Base-by-base conservation (phyloP, 2,329 filamentous ascomycete genomes). In the Alternaria conjuncta region DNA sequence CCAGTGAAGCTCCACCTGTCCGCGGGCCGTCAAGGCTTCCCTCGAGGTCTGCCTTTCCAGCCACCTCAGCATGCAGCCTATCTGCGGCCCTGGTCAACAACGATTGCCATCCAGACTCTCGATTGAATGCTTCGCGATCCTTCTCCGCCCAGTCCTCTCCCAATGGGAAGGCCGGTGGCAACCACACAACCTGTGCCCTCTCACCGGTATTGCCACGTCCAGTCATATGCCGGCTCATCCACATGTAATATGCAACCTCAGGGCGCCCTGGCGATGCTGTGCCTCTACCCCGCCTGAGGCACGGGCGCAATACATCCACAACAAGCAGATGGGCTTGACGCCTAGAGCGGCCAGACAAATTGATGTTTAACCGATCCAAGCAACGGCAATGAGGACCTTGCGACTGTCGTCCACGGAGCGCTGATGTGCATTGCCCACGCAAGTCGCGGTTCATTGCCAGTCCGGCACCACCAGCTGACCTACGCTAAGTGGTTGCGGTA, bases 261-360 rank as follows among this genome's bases (percentile, higher is more conserved):
- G 54, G 46, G 55, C 51, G 65, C 45, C 55, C 66, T 69, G 65
- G 57, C 63, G 59, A 54, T 49, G 54, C 41, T 41, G 50, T 60
- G 59, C 63, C 45, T 41, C 66, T 65, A 67, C 70, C 72, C 74
- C 74, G 71, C 70, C 60, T 55, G 61, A 69, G 71, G 69, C 71
- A 73, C 67, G 60, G 68, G 49, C 28, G 23, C 13, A 30, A 44
- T 45, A 11, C 44, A 36, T 64, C 62, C 69, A 71, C 70, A 69
- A 66, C 65, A 63, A 68, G 65, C 64, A 66, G 15, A 50, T 45
- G 55, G 66, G 60, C 30, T 55, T 61, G 58, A 54, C 26, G 53
- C 13, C 46, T 47, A 46, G n/a, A 44, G 18, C 47, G 41, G 51
- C 55, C 57, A 43, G 45, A 41, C 60, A 45, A 56, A 26, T 46